Base-by-base conservation (phyloP, 1,139 yeast genomes). In the Blastobotrys buckinghamii region DNA sequence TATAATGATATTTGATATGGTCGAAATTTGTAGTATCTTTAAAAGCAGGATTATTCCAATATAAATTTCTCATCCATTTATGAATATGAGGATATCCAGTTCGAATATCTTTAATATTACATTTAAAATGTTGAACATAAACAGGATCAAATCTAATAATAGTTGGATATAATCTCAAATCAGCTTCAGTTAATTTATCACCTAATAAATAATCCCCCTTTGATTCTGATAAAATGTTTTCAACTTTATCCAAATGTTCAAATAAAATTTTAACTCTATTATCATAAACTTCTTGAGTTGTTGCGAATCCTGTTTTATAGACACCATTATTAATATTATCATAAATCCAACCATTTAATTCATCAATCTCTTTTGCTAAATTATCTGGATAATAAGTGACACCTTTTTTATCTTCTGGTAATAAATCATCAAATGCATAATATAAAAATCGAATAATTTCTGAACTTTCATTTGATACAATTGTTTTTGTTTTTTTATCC, bases 61-160 rank as follows among this genome's bases (percentile, higher is more conserved):
- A 92, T 59, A 92, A 74, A 57, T 84, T 79, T 60, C 84, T 75
- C 58, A 89, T 66, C 95, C 96, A 90, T 54, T 79, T 72, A 69
- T 88, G 84, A 48, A 89, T 69, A 59, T 74, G 68, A 20, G 97
- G 97, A 65, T 80, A 92, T 55, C 88, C 86, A 55, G 73, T 74
- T 62, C 97, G 79, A 61, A 92, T 85, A 75, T 82, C 84, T 45
- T 82, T 81, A 55, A 88, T 68, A 66, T 92, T 92, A 69, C 96
- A 87, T 71, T 92, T 92, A 78, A 92, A 92, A 66, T 89, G 97
- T 67, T 89, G 96, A 49, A 84, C 90, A 63, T 90, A 90, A 29
- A 87, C 95, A 1, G 94, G 85, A 65, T 90, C 97, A 61, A 90
- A 90, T 58, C 97, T 78, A 42, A 86, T 73, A 53, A 90, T 82